phyloP scores from a whole-genome alignment of 1,284 basidiomycete species.

The Trametes pubescens region DNA sequence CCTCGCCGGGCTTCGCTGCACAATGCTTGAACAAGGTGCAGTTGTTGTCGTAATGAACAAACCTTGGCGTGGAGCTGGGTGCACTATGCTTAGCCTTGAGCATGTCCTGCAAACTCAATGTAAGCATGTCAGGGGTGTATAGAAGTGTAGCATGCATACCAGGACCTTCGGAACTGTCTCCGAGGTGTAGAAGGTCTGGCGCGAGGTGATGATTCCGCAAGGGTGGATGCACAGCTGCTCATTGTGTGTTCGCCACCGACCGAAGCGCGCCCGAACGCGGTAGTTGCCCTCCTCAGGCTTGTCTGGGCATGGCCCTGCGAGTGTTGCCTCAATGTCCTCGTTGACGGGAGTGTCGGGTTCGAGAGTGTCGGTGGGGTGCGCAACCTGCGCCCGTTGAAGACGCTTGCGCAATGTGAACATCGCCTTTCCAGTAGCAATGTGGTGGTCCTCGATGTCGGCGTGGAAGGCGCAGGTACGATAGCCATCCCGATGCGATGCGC shows the following conservation, averaged over 20 bases:
- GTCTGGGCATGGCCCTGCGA: conserved; percentile 29
- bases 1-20: neutral
- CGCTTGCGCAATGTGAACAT: no score
- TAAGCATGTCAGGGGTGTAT: no score
- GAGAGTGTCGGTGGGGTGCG: no score
- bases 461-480: no score
- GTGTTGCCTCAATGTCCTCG: no score
- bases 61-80: neutral
- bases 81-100: neutral
- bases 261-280: conserved; percentile 42
- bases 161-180: conserved; percentile 41
- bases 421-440: no score
- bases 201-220: conserved; percentile 44
- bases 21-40: neutral
- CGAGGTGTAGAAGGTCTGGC: conserved; percentile 43
- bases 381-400: no score
- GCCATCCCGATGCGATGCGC: no score
- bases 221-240: conserved; percentile 44
- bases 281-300: conserved; percentile 38
- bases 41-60: conserved; percentile 1
- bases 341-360: no score
- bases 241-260: no score
- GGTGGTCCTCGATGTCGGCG: no score
- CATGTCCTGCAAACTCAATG: neutral
- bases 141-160: conserved; percentile 8